phyloP scores from a whole-genome alignment of 441 rosid genomes.

The Pelargonium citronellum region DNA sequence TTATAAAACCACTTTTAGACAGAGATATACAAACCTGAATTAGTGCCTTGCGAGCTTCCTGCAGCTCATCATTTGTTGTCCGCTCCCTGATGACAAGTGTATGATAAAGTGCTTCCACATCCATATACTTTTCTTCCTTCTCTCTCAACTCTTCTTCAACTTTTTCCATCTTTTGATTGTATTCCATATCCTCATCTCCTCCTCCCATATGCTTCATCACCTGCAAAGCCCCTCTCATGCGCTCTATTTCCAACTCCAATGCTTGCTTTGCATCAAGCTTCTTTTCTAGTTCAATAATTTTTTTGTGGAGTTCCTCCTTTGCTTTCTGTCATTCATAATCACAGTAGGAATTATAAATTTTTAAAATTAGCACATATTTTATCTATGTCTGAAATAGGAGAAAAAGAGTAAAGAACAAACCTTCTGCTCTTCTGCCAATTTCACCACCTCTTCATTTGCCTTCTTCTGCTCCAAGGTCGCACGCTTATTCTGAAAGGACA shows the following conservation, averaged over 20 bases:
- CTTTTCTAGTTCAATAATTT: conserved; percentile 47
- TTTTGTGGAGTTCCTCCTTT: conserved; percentile 44
- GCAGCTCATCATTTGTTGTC: conserved; percentile 53
- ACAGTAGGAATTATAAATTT: conserved; percentile 13
- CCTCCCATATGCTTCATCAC: conserved; percentile 61
- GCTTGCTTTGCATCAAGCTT: conserved; percentile 57
- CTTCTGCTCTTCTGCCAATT: conserved; percentile 58
- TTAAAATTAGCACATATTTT: conserved; percentile 2
- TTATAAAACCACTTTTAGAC: too few relatives aligned
- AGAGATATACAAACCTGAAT: too few relatives aligned
- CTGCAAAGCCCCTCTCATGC: conserved; percentile 42
- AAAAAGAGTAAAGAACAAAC: conserved; percentile 18
- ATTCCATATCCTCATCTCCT: conserved; percentile 36
- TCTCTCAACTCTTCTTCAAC: conserved; percentile 35
- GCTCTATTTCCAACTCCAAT: conserved; percentile 63
- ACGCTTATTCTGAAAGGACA: conserved; percentile 41
- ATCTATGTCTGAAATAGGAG: not conserved
- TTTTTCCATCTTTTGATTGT: conserved; percentile 30
- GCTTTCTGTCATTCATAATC: conserved; percentile 37
- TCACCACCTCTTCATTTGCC: conserved; percentile 43
- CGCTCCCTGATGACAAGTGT: conserved; percentile 38
- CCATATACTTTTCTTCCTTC: conserved; percentile 40
- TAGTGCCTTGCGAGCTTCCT: conserved; percentile 56
- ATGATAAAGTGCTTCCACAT: conserved; percentile 28
- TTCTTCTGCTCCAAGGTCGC: conserved; percentile 63